Base-by-base conservation (phyloP, 345 rosid genomes). In the Gynandropsis gynandra region DNA sequence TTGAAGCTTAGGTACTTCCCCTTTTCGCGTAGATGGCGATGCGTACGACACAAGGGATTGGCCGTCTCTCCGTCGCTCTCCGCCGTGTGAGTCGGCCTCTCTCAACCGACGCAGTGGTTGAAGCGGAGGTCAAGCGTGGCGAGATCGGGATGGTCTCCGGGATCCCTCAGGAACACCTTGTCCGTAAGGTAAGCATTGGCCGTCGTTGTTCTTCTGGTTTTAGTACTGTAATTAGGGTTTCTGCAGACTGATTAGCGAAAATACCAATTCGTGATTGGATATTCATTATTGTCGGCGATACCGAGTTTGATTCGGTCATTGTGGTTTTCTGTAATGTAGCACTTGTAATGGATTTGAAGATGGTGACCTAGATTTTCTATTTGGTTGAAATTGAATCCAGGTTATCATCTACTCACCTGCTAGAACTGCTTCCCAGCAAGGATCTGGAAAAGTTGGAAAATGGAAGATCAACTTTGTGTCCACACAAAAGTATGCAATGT, bases 381-480 rank as follows among this genome's bases (percentile, higher is more conserved):
- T 24, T 24, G 29, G 4, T 24, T 24, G 29, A 24, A 24, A 24
- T 24, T 24, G 29, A 24, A 37, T 61, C 38, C 72, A 90, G 96
- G 95, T 92, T 62, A 76, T 92, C 14, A 87, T 92, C 56, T 84
- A 76, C 58, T 84, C 96, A 52, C 97, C 98, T 4, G 97, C 95
- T 27, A 82, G 99, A 77, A 77, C 90, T 27, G 97, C 99, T 42
- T 47, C 89, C 7, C 99, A 93, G 36, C 94, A 85, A 79, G 97
- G 99, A 72, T 85, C 97, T 53, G 97, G 99, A 51, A 87, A 80
- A 65, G 65, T 85, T 68, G 99, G 99, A 34, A 81, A 69, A 62
- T 88, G 99, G 97, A 87, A 81, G 52, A 88, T 92, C 72, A 80
- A 92, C 74, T 92, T 92, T 62, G 0, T 88, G 69, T 87, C 99